Evolutionary conservation across 495 filamentous ascomycete species (phyloP), one percentile per base, ranked within the genome.

Genomic region (Penicillium chermesinum): DNA sequence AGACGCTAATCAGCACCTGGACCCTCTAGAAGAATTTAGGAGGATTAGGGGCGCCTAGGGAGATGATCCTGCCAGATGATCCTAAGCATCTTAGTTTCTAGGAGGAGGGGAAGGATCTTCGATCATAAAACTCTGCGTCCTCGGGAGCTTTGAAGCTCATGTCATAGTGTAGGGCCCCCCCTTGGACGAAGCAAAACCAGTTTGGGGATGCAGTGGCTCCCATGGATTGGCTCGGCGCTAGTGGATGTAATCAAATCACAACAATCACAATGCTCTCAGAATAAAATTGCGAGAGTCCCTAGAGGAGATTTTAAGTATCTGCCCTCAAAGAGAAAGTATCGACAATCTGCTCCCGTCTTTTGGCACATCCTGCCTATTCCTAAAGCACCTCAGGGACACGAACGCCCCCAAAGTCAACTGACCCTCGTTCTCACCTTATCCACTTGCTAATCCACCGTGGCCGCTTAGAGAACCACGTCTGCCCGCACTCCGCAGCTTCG

Each of bases 201-300:
- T 55, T 55, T 52, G 54, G 45, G 36, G 18, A 32, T 16, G 43
- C 30, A 52, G 41, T 42, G 54, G 54, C 45, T 49, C 46, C 56
- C 56, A 55, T 59, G 56, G 56, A 59, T 55, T 55, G 52, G 52
- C 45, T 47, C 45, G 41, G 49, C 56, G 48, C 56, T 59, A 59
- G 52, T 55, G 44, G 54, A 55, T 54, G 51, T 46, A 61, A 61
- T 54, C 35, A 56, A 54, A 58, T 54, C 54, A 58, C 49, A 55
- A 54, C 49, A 49, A 57, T 41, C 49, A 49, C 44, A 44, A 49
- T 27, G 1, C 17, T 4, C 50, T 46, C 33, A 36, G 9, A 19
- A 8, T 18, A 30, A 19, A 41, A 19, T 42, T 32, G 40, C 13
- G 20, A 13, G 12, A 42, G 13, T 27, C 22, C 40, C 40, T 30